A percentile compares a stretch with the other conserved stretches of the same genome.
Evolutionary conservation across 441 rosid genomes (phyloP).

Genomic region (Raphanus hybrid): DNA sequence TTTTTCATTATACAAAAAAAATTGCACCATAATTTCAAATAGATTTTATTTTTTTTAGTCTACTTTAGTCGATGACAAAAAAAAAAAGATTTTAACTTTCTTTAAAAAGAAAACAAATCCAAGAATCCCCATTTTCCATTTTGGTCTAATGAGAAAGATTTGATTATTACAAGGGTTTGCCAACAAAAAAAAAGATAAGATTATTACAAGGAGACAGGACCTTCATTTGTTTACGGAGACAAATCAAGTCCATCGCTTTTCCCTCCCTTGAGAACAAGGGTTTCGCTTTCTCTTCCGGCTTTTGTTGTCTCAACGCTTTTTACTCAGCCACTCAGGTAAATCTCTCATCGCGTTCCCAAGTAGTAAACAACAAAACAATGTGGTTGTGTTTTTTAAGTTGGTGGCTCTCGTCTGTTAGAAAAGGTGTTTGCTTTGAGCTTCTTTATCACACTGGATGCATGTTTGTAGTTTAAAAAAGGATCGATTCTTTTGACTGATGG

Average conservation of each 20-base stretch:
- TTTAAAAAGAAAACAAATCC: too few relatives aligned
- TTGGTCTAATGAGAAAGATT: too few relatives aligned
- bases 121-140: too few relatives aligned
- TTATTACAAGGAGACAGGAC: too few relatives aligned
- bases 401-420: background rate
- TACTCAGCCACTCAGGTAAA: background rate
- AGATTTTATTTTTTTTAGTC: too few relatives aligned
- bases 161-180: too few relatives aligned
- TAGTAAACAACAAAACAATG: background rate
- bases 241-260: background rate
- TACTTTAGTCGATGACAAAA: too few relatives aligned
- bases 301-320: background rate
- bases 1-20: too few relatives aligned
- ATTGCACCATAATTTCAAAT: too few relatives aligned
- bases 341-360: background rate
- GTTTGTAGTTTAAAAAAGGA: background rate
- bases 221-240: too few relatives aligned
- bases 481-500: background rate
- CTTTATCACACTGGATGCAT: background rate
- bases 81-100: too few relatives aligned
- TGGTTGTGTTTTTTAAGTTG: background rate
- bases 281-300: background rate
- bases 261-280: background rate
- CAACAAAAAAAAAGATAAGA: too few relatives aligned
- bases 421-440: conserved; percentile 15